phyloP scores from a whole-genome alignment of 2,329 filamentous ascomycete genomes.

The Coniella lustricola region DNA sequence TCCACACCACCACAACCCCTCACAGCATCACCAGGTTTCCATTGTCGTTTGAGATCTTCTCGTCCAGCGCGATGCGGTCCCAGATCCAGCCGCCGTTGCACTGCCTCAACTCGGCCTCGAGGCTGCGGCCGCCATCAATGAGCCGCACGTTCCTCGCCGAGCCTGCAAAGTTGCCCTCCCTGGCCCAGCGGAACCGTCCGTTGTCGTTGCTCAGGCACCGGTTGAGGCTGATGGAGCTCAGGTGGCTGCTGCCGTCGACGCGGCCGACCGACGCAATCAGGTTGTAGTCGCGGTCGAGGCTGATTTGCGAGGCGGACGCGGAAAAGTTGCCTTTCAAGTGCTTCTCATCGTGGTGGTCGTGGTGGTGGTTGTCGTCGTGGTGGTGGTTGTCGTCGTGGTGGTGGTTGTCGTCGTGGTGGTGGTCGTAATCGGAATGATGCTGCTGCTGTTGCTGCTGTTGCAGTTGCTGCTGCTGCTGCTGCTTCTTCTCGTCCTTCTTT shows the following conservation, averaged over 20 bases:
- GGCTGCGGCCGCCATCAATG: slow-evolving; percentile 9
- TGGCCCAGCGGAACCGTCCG: slow-evolving; percentile 16
- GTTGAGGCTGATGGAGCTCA: slow-evolving; percentile 18
- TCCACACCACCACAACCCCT: not conserved
- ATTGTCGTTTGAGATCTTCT: slow-evolving; percentile 19
- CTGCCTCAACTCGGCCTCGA: slow-evolving; percentile 20
- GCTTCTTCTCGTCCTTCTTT: slow-evolving; percentile 27
- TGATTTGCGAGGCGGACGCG: slow-evolving; percentile 9
- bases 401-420: not conserved
- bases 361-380: not conserved
- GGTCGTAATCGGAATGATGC: no score
- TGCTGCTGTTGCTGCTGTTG: slow-evolving; percentile 1
- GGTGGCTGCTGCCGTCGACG: slow-evolving; percentile 13
- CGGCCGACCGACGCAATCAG: slow-evolving; percentile 17
- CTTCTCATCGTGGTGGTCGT: not conserved
- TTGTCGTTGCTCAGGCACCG: slow-evolving; percentile 16
- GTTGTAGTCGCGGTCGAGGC: slow-evolving; percentile 16
- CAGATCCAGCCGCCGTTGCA: slow-evolving; percentile 17
- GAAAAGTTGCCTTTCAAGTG: slow-evolving; percentile 16
- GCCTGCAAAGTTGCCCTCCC: slow-evolving; percentile 15
- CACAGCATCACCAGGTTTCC: slow-evolving; percentile 37
- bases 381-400: not conserved
- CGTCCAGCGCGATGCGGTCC: slow-evolving; percentile 18
- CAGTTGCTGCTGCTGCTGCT: not conserved
- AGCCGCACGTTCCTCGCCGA: slow-evolving; percentile 16